A percentile compares a stretch with the other conserved stretches of the same genome.
Evolutionary conservation across 768 basidiomycete species (phyloP).

Genomic region (Hygrophoropsis aurantiaca): DNA sequence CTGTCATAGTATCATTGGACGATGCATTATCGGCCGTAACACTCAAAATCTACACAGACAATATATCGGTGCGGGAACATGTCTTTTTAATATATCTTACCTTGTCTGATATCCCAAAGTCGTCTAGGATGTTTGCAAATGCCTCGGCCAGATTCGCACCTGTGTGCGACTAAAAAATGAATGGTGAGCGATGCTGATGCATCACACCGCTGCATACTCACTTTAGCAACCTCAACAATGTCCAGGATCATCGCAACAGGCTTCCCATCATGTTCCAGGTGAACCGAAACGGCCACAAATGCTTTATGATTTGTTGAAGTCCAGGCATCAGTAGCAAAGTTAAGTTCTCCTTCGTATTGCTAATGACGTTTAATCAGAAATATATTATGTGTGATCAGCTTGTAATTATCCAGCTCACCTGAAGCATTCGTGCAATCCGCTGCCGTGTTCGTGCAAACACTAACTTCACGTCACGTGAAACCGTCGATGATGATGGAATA

Average conservation of each 20-base stretch:
- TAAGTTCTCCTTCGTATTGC: conserved; percentile 30
- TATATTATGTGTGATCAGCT: background rate
- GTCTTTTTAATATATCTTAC: conserved; percentile 16
- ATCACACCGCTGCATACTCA: too few relatives aligned
- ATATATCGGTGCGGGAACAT: background rate
- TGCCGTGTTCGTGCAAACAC: conserved; percentile 22
- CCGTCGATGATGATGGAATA: conserved; percentile 31
- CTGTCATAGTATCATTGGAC: conserved; percentile 35
- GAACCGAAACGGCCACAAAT: conserved; percentile 30
- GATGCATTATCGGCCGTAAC: conserved; percentile 38
- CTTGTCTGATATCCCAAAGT: conserved; percentile 36
- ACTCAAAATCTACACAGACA: conserved; percentile 23
- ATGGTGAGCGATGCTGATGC: background rate
- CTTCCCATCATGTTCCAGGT: conserved; percentile 30
- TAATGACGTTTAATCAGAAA: conserved; percentile 6
- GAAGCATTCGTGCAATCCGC: conserved; percentile 26
- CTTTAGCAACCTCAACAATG: conserved; percentile 34
- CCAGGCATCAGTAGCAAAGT: conserved; percentile 38
- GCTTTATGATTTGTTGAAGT: conserved; percentile 36
- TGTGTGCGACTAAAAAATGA: conserved; percentile 31
- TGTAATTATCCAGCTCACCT: conserved; percentile 15
- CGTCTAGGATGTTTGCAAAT: conserved; percentile 32
- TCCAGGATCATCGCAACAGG: conserved; percentile 32
- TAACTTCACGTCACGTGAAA: conserved; percentile 29
- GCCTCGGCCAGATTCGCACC: conserved; percentile 33